phyloP scores from a whole-genome alignment of 2,329 filamentous ascomycete genomes.

The Exophiala sp. region DNA sequence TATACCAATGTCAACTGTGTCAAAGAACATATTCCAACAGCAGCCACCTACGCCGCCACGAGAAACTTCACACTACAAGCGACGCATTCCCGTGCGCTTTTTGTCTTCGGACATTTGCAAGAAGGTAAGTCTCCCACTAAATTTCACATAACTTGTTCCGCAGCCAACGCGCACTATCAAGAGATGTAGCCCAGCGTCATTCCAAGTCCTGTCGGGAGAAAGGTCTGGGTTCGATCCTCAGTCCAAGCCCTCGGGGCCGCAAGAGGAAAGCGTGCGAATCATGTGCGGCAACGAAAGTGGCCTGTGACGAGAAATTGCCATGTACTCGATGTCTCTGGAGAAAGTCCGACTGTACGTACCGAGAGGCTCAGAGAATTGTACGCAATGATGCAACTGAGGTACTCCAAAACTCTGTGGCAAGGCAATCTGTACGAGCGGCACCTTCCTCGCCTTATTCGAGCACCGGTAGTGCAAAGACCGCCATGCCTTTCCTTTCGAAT shows the following conservation, averaged over 20 bases:
- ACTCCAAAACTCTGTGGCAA: neutral
- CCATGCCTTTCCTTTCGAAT: conserved; percentile 1
- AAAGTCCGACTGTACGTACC: neutral
- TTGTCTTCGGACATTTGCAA: neutral
- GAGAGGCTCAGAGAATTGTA: neutral
- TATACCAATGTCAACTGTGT: conserved; percentile 2
- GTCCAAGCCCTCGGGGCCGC: neutral
- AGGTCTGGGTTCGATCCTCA: neutral
- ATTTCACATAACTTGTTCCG: neutral
- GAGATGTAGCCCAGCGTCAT: conserved; percentile 5
- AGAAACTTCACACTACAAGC: neutral
- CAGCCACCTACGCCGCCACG: conserved; percentile 1
- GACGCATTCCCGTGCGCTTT: neutral
- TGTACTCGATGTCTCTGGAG: conserved; percentile 2
- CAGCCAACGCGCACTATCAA: neutral
- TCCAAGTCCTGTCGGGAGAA: conserved; percentile 1
- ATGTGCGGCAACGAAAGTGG: neutral
- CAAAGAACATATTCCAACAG: conserved; percentile 1
- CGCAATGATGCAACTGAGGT: neutral
- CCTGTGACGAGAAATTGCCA: neutral
- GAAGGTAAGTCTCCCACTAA: neutral
- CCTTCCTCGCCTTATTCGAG: neutral
- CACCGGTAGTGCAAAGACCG: neutral
- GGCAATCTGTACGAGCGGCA: neutral
- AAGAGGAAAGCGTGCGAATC: neutral